A percentile compares a stretch with the other conserved stretches of the same genome.
phyloP scores from a whole-genome alignment of 2,329 filamentous ascomycete genomes.

The Zarea fungicola region DNA sequence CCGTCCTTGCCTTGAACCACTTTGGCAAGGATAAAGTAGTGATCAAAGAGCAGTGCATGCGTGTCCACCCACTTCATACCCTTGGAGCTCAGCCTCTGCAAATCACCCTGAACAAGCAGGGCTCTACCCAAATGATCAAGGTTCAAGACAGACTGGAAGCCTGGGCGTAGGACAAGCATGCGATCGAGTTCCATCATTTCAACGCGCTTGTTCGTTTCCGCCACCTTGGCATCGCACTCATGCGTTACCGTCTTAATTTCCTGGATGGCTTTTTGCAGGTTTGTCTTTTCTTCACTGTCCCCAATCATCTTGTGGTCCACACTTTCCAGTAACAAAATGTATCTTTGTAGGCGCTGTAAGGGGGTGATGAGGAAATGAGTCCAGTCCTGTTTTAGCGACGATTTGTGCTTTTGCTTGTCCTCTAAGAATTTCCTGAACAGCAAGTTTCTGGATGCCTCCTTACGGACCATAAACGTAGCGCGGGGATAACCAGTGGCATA shows the following conservation, averaged over 20 bases:
- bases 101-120: conserved; percentile 80
- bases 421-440: conserved; percentile 84
- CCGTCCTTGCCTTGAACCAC: conserved; percentile 63
- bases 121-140: conserved; percentile 91
- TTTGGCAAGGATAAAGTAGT: conserved; percentile 93
- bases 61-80: conserved; percentile 92
- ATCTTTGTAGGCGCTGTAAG: conserved; percentile 87
- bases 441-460: conserved; percentile 78
- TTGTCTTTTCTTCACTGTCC: conserved; percentile 86
- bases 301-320: conserved; percentile 77
- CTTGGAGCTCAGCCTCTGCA: conserved; percentile 83
- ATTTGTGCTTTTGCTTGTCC: conserved; percentile 69
- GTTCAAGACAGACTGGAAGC: conserved; percentile 85
- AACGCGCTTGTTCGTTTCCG: conserved; percentile 87
- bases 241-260: conserved; percentile 86
- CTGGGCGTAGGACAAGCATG: conserved; percentile 79
- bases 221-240: conserved; percentile 89
- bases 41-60: conserved; percentile 89
- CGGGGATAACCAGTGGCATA: conserved; percentile 86
- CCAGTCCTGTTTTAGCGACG: conserved; percentile 82
- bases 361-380: conserved; percentile 91
- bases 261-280: conserved; percentile 76
- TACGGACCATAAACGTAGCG: conserved; percentile 75
- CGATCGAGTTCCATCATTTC: conserved; percentile 76
- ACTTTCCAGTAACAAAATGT: conserved; percentile 74